Evolutionary conservation across 2,329 filamentous ascomycete genomes (phyloP).

Genomic region (Colletotrichum sp.): DNA sequence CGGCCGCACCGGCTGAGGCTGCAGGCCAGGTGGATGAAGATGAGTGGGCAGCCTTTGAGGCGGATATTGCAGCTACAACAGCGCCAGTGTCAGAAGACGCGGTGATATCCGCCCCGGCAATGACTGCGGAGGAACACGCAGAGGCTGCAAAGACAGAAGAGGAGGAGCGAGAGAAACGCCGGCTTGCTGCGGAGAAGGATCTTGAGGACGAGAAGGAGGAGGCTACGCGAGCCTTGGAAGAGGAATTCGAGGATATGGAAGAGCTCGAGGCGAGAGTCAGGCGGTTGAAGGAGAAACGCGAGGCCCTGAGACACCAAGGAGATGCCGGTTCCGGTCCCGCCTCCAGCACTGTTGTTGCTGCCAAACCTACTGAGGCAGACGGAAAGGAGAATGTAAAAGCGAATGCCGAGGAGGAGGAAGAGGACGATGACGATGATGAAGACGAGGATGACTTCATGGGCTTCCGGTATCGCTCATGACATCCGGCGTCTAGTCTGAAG

Average conservation of each 20-base stretch:
- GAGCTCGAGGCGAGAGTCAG: slow-evolving; percentile 75
- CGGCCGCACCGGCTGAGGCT: slow-evolving; percentile 18
- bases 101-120: slow-evolving; percentile 71
- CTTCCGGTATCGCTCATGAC: slow-evolving; percentile 53
- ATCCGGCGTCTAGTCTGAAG: not conserved
- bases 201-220: slow-evolving; percentile 76
- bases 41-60: slow-evolving; percentile 88
- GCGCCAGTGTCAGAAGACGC: slow-evolving; percentile 49
- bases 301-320: slow-evolving; percentile 61
- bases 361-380: slow-evolving; percentile 19
- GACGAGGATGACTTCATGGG: slow-evolving; percentile 64
- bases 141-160: slow-evolving; percentile 55
- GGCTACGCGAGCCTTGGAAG: slow-evolving; percentile 73
- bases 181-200: slow-evolving; percentile 59
- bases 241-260: slow-evolving; percentile 85
- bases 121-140: slow-evolving; percentile 68
- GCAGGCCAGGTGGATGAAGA: slow-evolving; percentile 64
- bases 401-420: slow-evolving; percentile 33
- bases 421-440: slow-evolving; percentile 47
- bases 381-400: slow-evolving; percentile 35
- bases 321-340: slow-evolving; percentile 28
- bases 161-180: slow-evolving; percentile 55
- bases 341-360: slow-evolving; percentile 3
- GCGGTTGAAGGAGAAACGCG: slow-evolving; percentile 72
- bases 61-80: slow-evolving; percentile 68